Percentiles rank a stretch among this genome's conserved stretches.
These are phyloP conservation scores for Cephalotrichum gorgonifer DNA, from an alignment of 2,329 filamentous ascomycete species.

Conservation along the genomic window DNA sequence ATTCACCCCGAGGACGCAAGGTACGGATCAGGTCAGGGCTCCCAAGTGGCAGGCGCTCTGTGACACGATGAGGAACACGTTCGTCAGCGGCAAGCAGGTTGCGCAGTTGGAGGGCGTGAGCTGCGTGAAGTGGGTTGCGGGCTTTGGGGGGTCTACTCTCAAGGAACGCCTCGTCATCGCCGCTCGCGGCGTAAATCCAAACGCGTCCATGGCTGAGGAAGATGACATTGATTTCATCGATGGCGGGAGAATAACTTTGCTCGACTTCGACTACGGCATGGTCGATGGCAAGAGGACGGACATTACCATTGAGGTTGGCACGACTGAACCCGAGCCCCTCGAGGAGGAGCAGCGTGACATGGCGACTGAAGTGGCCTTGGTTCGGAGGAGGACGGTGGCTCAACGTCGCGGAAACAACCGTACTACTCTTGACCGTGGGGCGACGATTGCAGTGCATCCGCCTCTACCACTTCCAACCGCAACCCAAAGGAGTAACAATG, in stretches of 20 bases:
- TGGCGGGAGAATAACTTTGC: conserved; percentile 59
- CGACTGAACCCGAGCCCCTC: conserved; percentile 56
- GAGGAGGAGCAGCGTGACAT: conserved; percentile 66
- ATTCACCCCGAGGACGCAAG: conserved; percentile 9
- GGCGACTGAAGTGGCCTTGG: conserved; percentile 69
- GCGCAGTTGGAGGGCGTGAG: conserved; percentile 55
- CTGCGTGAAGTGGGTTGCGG: conserved; percentile 61
- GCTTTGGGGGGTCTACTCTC: conserved; percentile 33
- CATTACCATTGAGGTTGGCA: conserved; percentile 64
- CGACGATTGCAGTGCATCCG: conserved; percentile 25
- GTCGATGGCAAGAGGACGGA: conserved; percentile 45
- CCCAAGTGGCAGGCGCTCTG: conserved; percentile 61
- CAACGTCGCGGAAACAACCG: conserved; percentile 42
- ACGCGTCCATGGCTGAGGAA: conserved; percentile 51
- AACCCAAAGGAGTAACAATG: conserved; percentile 14
- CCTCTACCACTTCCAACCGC: conserved; percentile 15
- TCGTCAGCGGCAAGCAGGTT: conserved; percentile 58
- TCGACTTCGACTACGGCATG: conserved; percentile 62
- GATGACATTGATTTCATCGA: conserved; percentile 69
- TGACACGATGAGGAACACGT: conserved; percentile 59
- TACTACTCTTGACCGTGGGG: conserved; percentile 35
- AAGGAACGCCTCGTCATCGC: conserved; percentile 57
- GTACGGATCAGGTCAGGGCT: conserved; percentile 25
- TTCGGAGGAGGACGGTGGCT: conserved; percentile 62
- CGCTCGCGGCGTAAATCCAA: conserved; percentile 56